Conservation (phyloP, 2,329 filamentous ascomycete genomes). For the Aspergillus aculeatinus region DNA sequence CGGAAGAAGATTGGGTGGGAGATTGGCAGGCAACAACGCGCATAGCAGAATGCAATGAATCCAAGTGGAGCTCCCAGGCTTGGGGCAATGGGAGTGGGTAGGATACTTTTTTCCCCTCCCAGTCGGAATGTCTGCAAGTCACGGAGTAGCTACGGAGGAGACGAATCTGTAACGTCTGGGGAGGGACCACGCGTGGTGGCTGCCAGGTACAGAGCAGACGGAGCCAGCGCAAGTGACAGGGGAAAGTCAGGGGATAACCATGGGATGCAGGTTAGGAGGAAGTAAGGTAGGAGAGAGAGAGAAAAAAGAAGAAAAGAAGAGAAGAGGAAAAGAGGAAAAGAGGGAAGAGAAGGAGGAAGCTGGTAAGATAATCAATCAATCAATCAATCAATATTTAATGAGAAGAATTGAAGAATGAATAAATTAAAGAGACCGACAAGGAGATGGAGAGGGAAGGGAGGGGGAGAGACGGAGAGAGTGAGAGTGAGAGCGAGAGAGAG, state of each 20-base stretch:
- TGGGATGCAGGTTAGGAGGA: background rate
- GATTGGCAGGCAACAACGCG: constrained; percentile 17
- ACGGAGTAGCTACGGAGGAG: background rate
- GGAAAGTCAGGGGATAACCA: constrained; percentile 15
- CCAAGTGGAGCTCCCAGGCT: constrained; percentile 12
- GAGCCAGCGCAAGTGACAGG: constrained; percentile 3
- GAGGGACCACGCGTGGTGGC: constrained; percentile 20
- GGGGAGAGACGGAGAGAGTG: constrained; percentile 4
- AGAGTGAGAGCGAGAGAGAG: background rate
- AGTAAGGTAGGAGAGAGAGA: constrained; percentile 3
- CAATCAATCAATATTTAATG: constrained; percentile 2
- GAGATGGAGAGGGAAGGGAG: constrained; percentile 7
- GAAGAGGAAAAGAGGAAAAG: constrained; percentile 5
- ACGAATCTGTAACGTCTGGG: constrained; percentile 12
- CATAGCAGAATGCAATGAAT: constrained; percentile 22
- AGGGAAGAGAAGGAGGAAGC: constrained; percentile 5
- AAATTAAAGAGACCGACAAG: constrained; percentile 10
- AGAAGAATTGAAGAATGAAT: constrained; percentile 8
- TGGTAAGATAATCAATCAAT: constrained; percentile 4
- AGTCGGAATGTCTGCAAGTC: constrained; percentile 11
- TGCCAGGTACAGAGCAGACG: constrained; percentile 16
- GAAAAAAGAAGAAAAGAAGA: background rate
- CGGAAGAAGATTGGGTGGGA: constrained; percentile 13
- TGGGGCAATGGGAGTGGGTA: constrained; percentile 13
- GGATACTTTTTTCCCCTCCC: constrained; percentile 7